These are phyloP conservation scores for Aspergillus unguis DNA, from an alignment of 2,329 filamentous ascomycete species.

Conservation along the genomic window DNA sequence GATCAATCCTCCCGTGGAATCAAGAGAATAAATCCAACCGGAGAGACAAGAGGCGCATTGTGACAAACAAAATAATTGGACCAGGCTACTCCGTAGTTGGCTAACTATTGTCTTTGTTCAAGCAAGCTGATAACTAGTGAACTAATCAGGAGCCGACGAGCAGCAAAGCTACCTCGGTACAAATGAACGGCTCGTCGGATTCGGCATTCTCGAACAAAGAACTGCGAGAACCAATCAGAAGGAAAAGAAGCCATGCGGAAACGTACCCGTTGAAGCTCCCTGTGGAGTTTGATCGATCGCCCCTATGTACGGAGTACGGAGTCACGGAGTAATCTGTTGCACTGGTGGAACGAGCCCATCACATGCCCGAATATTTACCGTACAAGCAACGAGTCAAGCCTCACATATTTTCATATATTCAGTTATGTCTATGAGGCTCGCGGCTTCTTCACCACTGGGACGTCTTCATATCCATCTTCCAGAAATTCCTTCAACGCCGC, in stretches of 20 bases:
- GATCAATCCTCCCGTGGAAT: not conserved
- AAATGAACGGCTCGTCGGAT: not conserved
- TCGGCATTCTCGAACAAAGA: too few species aligned
- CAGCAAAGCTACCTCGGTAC: not conserved
- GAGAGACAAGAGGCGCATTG: not conserved
- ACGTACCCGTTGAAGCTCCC: too few species aligned
- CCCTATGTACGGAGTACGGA: too few species aligned
- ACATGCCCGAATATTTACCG: too few species aligned
- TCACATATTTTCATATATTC: too few species aligned
- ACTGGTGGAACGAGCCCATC: too few species aligned
- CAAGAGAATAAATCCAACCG: not conserved
- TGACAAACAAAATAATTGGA: not conserved
- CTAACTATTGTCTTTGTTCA: not conserved
- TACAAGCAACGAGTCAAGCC: too few species aligned
- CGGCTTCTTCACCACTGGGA: slow-evolving; percentile 48
- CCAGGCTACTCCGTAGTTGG: not conserved
- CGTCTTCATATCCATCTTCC: slow-evolving; percentile 51
- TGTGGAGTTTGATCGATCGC: too few species aligned
- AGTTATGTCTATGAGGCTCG: not conserved
- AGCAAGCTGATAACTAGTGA: not conserved
- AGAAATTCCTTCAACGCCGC: slow-evolving; percentile 52
- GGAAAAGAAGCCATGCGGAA: too few species aligned
- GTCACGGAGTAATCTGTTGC: too few species aligned
- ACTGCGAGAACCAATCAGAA: too few species aligned
- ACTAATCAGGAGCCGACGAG: not conserved